Evolutionary conservation across 2,329 filamentous ascomycete species (phyloP), one percentile per base, ranked within the genome.

Genomic region (Clarireedia sp.): DNA sequence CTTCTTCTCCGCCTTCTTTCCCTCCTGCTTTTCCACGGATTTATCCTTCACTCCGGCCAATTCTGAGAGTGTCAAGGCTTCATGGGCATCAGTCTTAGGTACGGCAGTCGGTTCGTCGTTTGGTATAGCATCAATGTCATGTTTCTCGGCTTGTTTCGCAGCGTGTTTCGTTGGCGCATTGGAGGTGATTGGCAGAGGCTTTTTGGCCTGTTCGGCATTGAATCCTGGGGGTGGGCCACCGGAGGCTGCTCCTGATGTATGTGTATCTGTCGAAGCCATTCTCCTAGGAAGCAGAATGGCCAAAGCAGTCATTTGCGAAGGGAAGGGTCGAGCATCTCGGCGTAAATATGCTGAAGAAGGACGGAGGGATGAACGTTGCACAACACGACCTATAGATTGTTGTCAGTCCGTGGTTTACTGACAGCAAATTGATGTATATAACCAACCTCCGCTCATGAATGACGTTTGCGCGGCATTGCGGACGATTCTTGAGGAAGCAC

Each of bases 1-100:
- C 69, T 96, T 96, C 76, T 91, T 90, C 64, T 86, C 80, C 59
- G 88, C 85, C 71, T 88, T 86, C 63, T 83, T 78, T 72, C 72
- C 73, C 55, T 87, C 82, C 62, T 82, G 79, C 67, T 83, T 83
- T 55, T 82, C 78, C 8, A 79, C 71, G 0, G 77, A 69, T 52
- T 80, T 81, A 62, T 85, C 77, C 72, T 86, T 89, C 60, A 79
- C 76, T 9, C 78, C 77, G 5, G 80, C 82, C 38, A 89, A 72
- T 66, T 88, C 84, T 16, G 76, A 77, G 63, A 89, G 71, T 3
- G 61, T 63, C 26, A 66, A 45, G 9, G 63, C 59, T 36, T 69
- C 66, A 2, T 58, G 62, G 29, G 63, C 62, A 62, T 66, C 65
- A 7, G 66, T 67, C 56, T 69, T 69, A 10, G 67, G 50, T 5